These are phyloP conservation scores for Saccharomyces uvarum DNA, from an alignment of 1,139 yeast genomes.

Conservation along the genomic window DNA sequence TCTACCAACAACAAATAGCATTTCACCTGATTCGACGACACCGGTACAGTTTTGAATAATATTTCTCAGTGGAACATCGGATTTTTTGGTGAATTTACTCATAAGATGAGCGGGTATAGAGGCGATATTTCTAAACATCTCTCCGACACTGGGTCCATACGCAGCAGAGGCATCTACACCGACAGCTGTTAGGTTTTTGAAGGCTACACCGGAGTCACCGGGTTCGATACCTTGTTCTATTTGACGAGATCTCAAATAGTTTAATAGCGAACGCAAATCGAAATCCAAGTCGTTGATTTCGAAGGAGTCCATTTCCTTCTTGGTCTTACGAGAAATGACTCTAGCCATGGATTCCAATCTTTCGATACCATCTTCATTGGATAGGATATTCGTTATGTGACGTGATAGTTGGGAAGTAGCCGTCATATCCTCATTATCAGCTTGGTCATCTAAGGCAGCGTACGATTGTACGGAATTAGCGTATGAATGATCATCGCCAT, in stretches of 20 bases:
- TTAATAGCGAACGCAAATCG: constrained; percentile 36
- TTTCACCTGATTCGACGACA: constrained; percentile 51
- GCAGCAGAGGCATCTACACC: constrained; percentile 50
- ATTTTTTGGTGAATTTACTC: constrained; percentile 26
- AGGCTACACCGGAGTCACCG: constrained; percentile 45
- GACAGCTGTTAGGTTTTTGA: constrained; percentile 39
- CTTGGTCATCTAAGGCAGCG: constrained; percentile 14
- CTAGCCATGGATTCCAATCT: constrained; percentile 38
- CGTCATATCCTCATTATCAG: constrained; percentile 22
- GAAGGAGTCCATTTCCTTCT: constrained; percentile 33
- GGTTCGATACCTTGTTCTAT: constrained; percentile 40
- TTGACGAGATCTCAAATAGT: constrained; percentile 33
- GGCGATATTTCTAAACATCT: constrained; percentile 33
- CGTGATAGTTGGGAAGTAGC: constrained; percentile 28
- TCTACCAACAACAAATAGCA: constrained; percentile 54
- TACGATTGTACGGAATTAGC: constrained; percentile 18
- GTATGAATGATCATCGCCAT: constrained; percentile 11
- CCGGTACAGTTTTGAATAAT: constrained; percentile 43
- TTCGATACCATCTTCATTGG: constrained; percentile 32
- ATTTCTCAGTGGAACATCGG: constrained; percentile 38
- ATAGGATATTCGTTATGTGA: constrained; percentile 27
- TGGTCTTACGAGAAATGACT: constrained; percentile 38
- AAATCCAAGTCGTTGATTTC: constrained; percentile 37
- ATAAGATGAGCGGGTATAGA: constrained; percentile 29
- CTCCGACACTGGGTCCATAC: constrained; percentile 43